Base-by-base conservation (phyloP, 495 filamentous ascomycete genomes). In the Penicillium cinerascens region DNA sequence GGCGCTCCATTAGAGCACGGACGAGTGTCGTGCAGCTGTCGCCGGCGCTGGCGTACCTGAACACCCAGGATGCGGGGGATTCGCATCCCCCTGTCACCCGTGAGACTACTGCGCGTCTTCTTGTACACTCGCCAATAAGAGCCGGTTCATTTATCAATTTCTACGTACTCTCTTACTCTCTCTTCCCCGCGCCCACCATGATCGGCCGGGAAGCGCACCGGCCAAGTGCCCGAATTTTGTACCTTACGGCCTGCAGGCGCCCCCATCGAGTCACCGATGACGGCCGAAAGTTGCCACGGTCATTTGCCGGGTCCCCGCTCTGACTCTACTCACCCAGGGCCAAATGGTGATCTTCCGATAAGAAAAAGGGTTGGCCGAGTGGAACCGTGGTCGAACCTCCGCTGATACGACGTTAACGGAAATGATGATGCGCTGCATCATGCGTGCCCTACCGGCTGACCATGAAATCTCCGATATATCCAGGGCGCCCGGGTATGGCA, bases 41-140 rank as follows among this genome's bases (percentile, higher is more conserved):
- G n/a, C n/a, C n/a, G n/a, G n/a, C n/a, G n/a, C 35, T 46, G 42
- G 37, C 43, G 55, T 58, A 45, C 49, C 58, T 60, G 58, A 51
- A 25, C 33, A 13, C 44, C 40, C 23, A n/a, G 42, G 17, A 29
- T 49, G 47, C 42, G 47, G 37, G 37, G 47, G 16, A 11, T 13
- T 23, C 41, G 25, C 5, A 15, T 1, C 21, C 47, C 25, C 21
- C 37, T 46, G 23, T 44, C 43, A 33, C 5, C 9, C 25, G 35
- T 29, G 38, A 10, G 6, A 13, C 17, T 43, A 33, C 15, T 55
- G 45, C 52, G 45, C 40, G 20, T 23, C 38, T 25, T 42, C 38
- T 13, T 26, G n/a, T 6, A 17, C 22, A 8, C 33, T 48, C 25
- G n/a, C 49, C 45, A 57, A 57, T 57, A 8, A 22, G 23, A 35